Evolutionary conservation across 129 eudicot species (phyloP).

Genomic region (Helianthus annuus): HanXRQr2.0-SUNRISE NC_035433.2:8827073-8827572

Average conservation of each 20-base stretch:
- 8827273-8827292: not conserved
- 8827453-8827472: not conserved
- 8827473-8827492: too few species aligned
- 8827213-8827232: slow-evolving; percentile 3
- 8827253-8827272: slow-evolving; percentile 22
- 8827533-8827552: not conserved
- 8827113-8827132: slow-evolving; percentile 26
- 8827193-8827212: slow-evolving; percentile 4
- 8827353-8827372: not conserved
- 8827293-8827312: slow-evolving; percentile 11
- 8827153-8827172: slow-evolving; percentile 10
- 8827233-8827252: slow-evolving; percentile 21
- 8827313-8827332: slow-evolving; percentile 2
- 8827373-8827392: not conserved
- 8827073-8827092: slow-evolving; percentile 16
- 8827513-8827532: not conserved
- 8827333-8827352: not conserved
- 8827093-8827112: slow-evolving; percentile 11
- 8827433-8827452: not conserved
- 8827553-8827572: not conserved
- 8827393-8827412: not conserved
- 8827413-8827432: not conserved
- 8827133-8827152: slow-evolving; percentile 5
- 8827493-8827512: too few species aligned
- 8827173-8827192: slow-evolving; percentile 19